Base-by-base conservation (phyloP, 2,329 filamentous ascomycete species). In the Apiospora marii region DNA sequence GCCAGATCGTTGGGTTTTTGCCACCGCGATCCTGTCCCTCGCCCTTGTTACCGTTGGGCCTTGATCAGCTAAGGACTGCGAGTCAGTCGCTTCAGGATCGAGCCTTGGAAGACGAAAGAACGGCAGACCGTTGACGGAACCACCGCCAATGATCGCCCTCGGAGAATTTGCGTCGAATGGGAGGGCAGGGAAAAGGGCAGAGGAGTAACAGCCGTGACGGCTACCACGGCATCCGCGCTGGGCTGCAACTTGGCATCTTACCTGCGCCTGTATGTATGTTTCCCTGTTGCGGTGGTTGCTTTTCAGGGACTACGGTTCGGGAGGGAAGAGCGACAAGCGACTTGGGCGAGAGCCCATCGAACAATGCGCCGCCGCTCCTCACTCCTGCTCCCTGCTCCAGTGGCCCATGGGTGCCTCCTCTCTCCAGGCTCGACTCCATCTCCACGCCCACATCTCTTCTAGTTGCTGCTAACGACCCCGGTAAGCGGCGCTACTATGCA, bases 121-220 rank as follows among this genome's bases (percentile, higher is more conserved):
- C n/a, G 58, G 19, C 34, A n/a, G 19, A 64, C 13, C 34, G 6
- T 64, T 37, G 30, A 64, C 58, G 58, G 30, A 37, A 19, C 8
- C 10, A 8, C 58, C 58, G 58, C n/a, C 10, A 34, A 24, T 22
- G 58, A 41, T 64, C 16, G 53, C 2, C 34, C 14, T 64, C 58
- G 58, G 58, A 41, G 58, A 64, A 41, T 64, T 64, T 37, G 58
- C 34, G n/a, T 41, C 58, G n/a, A 64, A 64, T 64, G 30, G 34
- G 22, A 41, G 27, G 16, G 53, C 27, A 61, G 22, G 53, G 16
- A 22, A 22, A 41, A 13, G n/a, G 22, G 10, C 19, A n/a, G 10
- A 22, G n/a, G 10, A 22, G 58, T 64, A 64, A 64, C 58, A 64
- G 58, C 58, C 58, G 58, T 41, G n/a, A 64, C 58, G 58, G 58